Conservation (phyloP, 2,329 filamentous ascomycete species). For the Talaromyces pinophilus region DNA sequence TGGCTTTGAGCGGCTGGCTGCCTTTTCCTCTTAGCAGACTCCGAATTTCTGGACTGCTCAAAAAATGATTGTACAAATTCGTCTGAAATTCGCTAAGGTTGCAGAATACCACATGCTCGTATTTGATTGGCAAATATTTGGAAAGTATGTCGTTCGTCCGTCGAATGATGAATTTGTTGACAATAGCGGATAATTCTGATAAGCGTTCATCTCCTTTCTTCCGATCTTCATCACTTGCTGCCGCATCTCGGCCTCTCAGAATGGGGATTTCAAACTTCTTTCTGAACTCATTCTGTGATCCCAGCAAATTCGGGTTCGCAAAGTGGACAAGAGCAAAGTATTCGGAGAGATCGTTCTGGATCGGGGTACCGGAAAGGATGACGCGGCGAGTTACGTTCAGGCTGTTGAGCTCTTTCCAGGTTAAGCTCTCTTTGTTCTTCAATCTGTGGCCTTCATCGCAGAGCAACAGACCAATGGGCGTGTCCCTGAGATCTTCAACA, state of each 20-base stretch:
- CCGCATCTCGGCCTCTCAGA: conserved; percentile 84
- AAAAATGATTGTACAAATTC: conserved; percentile 94
- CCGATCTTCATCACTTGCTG: conserved; percentile 78
- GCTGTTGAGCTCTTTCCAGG: conserved; percentile 85
- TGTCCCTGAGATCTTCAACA: conserved; percentile 83
- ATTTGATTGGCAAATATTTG: conserved; percentile 97
- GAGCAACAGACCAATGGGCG: conserved; percentile 85
- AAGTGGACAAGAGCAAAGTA: conserved; percentile 97
- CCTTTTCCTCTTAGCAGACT: conserved; percentile 89
- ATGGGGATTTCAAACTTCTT: conserved; percentile 95
- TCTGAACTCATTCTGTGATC: conserved; percentile 84
- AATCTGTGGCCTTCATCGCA: conserved; percentile 96
- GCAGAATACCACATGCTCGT: conserved; percentile 98
- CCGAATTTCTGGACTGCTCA: conserved; percentile 92
- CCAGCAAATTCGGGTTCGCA: conserved; percentile 88
- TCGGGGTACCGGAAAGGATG: conserved; percentile 93
- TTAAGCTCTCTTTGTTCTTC: conserved; percentile 96
- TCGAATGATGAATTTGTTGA: conserved; percentile 98
- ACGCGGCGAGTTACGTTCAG: conserved; percentile 89
- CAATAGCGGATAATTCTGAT: conserved; percentile 74
- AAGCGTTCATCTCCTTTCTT: conserved; percentile 82
- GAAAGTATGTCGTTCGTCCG: conserved; percentile 97
- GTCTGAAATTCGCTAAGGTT: conserved; percentile 90
- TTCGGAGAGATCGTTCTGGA: conserved; percentile 97
- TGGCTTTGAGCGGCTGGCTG: conserved; percentile 93